Evolutionary conservation across 257 asterid genomes (phyloP).

Genomic region (Lycium ferocissimum): DNA sequence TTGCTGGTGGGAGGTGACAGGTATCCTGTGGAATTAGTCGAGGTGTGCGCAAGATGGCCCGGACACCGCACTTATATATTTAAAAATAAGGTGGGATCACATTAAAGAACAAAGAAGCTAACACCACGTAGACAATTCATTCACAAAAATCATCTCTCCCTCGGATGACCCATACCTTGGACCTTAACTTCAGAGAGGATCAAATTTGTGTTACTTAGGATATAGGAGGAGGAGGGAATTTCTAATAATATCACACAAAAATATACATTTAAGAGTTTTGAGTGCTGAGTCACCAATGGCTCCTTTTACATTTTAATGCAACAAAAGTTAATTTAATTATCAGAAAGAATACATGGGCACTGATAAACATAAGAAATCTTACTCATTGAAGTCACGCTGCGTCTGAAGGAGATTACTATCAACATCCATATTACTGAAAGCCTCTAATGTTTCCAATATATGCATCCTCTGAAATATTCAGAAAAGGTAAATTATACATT

Average conservation of each 20-base stretch:
- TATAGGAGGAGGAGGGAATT: background rate
- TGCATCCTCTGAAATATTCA: constrained; percentile 71
- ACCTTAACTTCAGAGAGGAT: constrained; percentile 17
- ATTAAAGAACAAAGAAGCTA: background rate
- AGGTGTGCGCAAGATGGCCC: no score
- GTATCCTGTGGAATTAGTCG: no score
- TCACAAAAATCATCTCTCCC: background rate
- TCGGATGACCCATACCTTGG: constrained; percentile 11
- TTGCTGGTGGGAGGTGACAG: no score
- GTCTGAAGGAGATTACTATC: constrained; percentile 54
- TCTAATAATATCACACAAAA: background rate
- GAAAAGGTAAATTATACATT: background rate
- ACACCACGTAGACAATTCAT: background rate
- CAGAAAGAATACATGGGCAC: constrained; percentile 5
- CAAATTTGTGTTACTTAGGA: background rate
- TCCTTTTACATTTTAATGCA: constrained; percentile 14
- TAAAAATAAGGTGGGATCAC: background rate
- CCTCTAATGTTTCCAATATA: constrained; percentile 78
- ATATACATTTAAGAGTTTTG: background rate
- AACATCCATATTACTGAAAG: constrained; percentile 66
- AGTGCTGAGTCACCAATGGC: background rate
- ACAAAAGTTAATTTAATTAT: background rate
- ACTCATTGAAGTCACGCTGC: constrained; percentile 87
- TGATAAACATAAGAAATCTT: constrained; percentile 43
- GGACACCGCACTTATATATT: no score